Conservation (phyloP, 169 alveolate species). For the Miamiensis avidus region DNA sequence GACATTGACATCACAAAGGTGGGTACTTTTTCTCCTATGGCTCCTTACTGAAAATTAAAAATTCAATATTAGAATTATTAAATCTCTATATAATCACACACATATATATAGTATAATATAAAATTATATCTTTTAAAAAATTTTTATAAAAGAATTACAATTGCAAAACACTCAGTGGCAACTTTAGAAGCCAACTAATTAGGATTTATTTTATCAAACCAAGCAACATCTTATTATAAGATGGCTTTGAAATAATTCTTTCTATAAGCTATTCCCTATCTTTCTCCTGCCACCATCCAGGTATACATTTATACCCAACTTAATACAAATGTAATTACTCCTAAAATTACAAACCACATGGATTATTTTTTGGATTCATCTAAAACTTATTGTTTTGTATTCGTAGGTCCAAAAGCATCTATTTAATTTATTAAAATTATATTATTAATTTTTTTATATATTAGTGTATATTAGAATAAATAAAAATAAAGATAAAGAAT, state of each 20-base stretch:
- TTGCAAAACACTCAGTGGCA: constrained; percentile 37
- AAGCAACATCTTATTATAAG: constrained; percentile 30
- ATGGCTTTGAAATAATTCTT: constrained; percentile 36
- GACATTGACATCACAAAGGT: constrained; percentile 28
- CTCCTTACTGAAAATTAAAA: constrained; percentile 4
- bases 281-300: constrained; percentile 31
- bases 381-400: constrained; percentile 11
- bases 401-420: constrained; percentile 15
- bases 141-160: background rate
- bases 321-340: constrained; percentile 6
- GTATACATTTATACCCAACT: constrained; percentile 21
- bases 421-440: no score
- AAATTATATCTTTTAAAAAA: background rate
- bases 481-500: background rate
- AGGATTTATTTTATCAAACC: constrained; percentile 44
- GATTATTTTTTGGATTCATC: constrained; percentile 23
- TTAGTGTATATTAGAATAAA: no score
- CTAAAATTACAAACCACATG: constrained; percentile 33
- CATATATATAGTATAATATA: background rate
- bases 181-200: constrained; percentile 27
- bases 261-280: constrained; percentile 22
- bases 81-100: background rate
- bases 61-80: background rate
- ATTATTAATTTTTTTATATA: no score
- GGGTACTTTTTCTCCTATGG: constrained; percentile 34